Conservation (phyloP, 768 basidiomycete species). For the Cyathus striatus region DNA sequence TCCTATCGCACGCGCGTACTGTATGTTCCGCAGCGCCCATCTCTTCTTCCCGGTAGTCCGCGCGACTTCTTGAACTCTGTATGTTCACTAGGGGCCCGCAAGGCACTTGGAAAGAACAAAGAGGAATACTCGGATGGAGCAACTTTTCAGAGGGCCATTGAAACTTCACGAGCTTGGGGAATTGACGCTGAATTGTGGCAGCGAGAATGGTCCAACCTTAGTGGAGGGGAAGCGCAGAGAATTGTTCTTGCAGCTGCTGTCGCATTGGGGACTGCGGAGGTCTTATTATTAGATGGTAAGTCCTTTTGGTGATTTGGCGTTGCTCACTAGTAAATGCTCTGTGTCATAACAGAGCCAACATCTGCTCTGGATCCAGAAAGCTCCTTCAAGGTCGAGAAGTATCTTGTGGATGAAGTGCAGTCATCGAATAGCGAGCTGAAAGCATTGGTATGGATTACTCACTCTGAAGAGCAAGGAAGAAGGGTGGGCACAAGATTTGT, state of each 20-base stretch:
- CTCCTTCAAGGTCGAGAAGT: constrained; percentile 61
- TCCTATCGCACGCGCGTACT: constrained; percentile 71
- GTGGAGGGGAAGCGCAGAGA: constrained; percentile 84
- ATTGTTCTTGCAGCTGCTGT: constrained; percentile 75
- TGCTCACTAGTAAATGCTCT: background rate
- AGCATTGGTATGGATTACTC: constrained; percentile 85
- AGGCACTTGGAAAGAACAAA: constrained; percentile 17
- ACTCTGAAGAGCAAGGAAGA: constrained; percentile 74
- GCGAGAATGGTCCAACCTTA: constrained; percentile 72
- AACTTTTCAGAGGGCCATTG: constrained; percentile 34
- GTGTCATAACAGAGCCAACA: constrained; percentile 66
- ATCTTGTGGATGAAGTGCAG: constrained; percentile 47
- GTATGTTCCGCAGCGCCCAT: constrained; percentile 87
- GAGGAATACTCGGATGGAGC: constrained; percentile 8
- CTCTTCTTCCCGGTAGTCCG: constrained; percentile 80
- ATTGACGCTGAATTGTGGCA: constrained; percentile 69
- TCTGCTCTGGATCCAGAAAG: constrained; percentile 77
- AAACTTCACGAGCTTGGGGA: constrained; percentile 61
- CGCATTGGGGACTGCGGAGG: constrained; percentile 69
- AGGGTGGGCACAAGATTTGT: constrained; percentile 71
- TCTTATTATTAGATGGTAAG: constrained; percentile 77
- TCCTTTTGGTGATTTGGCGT: too few species aligned
- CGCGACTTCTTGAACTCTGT: constrained; percentile 62
- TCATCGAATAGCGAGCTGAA: constrained; percentile 48
- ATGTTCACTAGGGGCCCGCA: constrained; percentile 44